Evolutionary conservation across 257 asterid species (phyloP).

Genomic region (Solanum infundibuliforme): DNA sequence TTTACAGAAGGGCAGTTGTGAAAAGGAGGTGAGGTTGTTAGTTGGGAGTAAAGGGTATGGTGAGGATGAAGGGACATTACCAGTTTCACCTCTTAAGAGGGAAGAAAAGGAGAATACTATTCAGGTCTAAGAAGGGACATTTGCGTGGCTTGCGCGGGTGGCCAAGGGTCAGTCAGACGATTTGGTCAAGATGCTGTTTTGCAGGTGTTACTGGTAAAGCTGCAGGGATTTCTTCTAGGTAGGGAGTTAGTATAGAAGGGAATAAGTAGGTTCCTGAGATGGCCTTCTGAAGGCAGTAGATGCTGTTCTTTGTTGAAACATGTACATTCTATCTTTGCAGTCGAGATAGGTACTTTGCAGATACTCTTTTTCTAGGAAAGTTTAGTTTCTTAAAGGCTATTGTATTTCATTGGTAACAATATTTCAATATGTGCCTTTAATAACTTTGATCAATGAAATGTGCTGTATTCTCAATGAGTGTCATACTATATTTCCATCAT

Average conservation of each 20-base stretch:
- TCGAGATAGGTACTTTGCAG: conserved; percentile 30
- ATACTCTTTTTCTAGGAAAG: conserved; percentile 27
- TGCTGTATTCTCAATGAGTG: neutral
- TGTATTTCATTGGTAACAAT: conserved; percentile 14
- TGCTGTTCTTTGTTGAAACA: conserved; percentile 27
- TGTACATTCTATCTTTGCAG: conserved; percentile 44
- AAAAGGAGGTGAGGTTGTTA: conserved; percentile 25
- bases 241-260: conserved; percentile 27
- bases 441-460: conserved; percentile 5
- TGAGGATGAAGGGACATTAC: conserved; percentile 28
- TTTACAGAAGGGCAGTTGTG: conserved; percentile 7
- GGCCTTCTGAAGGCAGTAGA: conserved; percentile 23
- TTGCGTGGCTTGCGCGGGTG: neutral
- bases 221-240: conserved; percentile 4
- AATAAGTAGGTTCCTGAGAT: conserved; percentile 38
- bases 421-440: conserved; percentile 15
- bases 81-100: conserved; percentile 28
- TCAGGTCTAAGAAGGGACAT: conserved; percentile 22
- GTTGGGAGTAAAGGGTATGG: conserved; percentile 32
- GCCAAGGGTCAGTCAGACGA: neutral
- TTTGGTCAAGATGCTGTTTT: neutral
- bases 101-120: conserved; percentile 35
- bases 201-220: neutral
- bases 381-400: conserved; percentile 12
- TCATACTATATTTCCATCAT: neutral